Conservation (phyloP, 495 filamentous ascomycete species). For the Neurospora sp. region DNA sequence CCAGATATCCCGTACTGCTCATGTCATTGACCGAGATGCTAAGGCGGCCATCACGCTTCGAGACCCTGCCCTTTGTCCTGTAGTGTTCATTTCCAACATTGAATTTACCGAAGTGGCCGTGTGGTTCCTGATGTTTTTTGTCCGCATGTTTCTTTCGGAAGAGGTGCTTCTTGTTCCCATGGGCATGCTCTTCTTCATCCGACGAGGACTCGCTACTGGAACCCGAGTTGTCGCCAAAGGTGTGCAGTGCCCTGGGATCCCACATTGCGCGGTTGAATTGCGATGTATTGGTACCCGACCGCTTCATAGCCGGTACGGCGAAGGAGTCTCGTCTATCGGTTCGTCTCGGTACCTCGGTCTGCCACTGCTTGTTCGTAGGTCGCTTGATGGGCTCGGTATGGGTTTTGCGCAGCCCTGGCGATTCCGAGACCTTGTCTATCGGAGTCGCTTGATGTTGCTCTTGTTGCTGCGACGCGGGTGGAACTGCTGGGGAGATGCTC, state of each 20-base stretch:
- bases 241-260: not conserved
- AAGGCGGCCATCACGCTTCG: slow-evolving; percentile 58
- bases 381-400: not conserved
- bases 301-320: slow-evolving; percentile 11
- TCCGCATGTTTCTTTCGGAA: slow-evolving; percentile 1
- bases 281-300: slow-evolving; percentile 21
- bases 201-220: slow-evolving; percentile 17
- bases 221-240: slow-evolving; percentile 9
- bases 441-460: slow-evolving; percentile 2
- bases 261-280: slow-evolving; percentile 4
- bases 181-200: slow-evolving; percentile 11
- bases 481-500: slow-evolving; percentile 6
- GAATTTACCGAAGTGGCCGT: slow-evolving; percentile 31
- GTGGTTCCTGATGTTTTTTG: slow-evolving; percentile 12
- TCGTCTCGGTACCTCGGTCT: slow-evolving; percentile 9
- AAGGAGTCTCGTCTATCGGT: slow-evolving; percentile 5
- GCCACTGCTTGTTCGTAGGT: slow-evolving; percentile 8
- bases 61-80: slow-evolving; percentile 53
- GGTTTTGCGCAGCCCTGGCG: not conserved
- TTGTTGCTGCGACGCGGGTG: not conserved
- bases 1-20: slow-evolving; percentile 53
- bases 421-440: not conserved
- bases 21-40: slow-evolving; percentile 62
- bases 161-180: not conserved
- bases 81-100: slow-evolving; percentile 54